These are phyloP conservation scores for Coemansia sp. DNA, from an alignment of 192 early-diverging fungal genomes.

Conservation along the genomic window DNA sequence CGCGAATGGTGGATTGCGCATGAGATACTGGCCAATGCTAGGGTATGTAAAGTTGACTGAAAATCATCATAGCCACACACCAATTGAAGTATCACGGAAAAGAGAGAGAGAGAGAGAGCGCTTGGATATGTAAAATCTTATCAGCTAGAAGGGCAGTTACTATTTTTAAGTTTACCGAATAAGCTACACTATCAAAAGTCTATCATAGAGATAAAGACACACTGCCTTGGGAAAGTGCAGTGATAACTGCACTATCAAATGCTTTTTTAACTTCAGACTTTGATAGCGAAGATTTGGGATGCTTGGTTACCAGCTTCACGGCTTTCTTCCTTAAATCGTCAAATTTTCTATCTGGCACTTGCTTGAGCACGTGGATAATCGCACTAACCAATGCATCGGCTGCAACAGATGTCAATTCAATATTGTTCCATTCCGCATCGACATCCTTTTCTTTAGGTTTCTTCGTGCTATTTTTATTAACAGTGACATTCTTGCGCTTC, in stretches of 20 bases:
- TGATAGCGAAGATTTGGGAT: constrained; percentile 17
- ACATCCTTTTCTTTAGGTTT: constrained; percentile 8
- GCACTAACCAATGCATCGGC: constrained; percentile 28
- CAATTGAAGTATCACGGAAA: neutral
- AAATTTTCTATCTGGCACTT: constrained; percentile 10
- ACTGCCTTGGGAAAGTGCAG: constrained; percentile 25
- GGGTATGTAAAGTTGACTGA: neutral
- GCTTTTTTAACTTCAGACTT: constrained; percentile 32
- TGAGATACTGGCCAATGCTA: too few relatives aligned
- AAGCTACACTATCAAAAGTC: neutral
- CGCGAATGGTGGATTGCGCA: too few relatives aligned
- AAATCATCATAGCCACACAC: too few relatives aligned
- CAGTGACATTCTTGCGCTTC: constrained; percentile 21
- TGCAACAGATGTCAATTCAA: constrained; percentile 10
- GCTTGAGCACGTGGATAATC: constrained; percentile 12
- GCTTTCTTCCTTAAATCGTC: constrained; percentile 34
- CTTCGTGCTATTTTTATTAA: constrained; percentile 16
- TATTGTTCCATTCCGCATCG: constrained; percentile 21
- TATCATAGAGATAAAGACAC: constrained; percentile 12
- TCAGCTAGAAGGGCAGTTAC: too few relatives aligned
- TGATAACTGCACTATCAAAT: constrained; percentile 31
- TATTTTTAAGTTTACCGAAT: too few relatives aligned
- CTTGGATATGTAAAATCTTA: too few relatives aligned
- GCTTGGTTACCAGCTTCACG: constrained; percentile 26
- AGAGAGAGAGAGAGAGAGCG: too few relatives aligned